phyloP scores from a whole-genome alignment of 2,329 filamentous ascomycete species.

The Rutstroemia sp. region DNA sequence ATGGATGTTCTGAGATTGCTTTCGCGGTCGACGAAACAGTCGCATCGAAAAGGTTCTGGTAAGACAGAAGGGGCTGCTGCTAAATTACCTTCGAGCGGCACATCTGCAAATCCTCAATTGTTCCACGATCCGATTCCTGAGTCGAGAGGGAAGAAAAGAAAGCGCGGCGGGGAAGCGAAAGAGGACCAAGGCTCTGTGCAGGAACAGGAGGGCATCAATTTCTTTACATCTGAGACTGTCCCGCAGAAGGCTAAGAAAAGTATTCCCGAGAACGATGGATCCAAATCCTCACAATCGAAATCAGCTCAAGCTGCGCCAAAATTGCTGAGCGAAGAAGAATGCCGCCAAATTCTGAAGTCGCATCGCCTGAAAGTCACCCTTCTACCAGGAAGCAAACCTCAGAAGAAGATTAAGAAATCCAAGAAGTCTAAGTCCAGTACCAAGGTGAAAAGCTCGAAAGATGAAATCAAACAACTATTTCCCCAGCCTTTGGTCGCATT shows the following conservation, averaged over 20 bases:
- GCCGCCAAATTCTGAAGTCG: constrained; percentile 64
- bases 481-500: constrained; percentile 78
- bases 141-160: constrained; percentile 46
- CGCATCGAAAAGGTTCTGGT: constrained; percentile 27
- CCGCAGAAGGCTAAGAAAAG: constrained; percentile 20
- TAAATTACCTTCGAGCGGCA: constrained; percentile 58
- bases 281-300: constrained; percentile 3
- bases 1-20: constrained; percentile 64
- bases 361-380: constrained; percentile 82
- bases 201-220: constrained; percentile 38
- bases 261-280: constrained; percentile 13
- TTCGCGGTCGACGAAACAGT: constrained; percentile 59
- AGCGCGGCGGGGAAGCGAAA: constrained; percentile 36
- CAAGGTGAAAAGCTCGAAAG: constrained; percentile 38
- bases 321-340: constrained; percentile 59
- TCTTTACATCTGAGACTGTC: constrained; percentile 45
- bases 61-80: constrained; percentile 29
- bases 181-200: constrained; percentile 32
- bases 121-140: constrained; percentile 48
- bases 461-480: constrained; percentile 55
- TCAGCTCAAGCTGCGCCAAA: constrained; percentile 11
- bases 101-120: constrained; percentile 59
- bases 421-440: constrained; percentile 50
- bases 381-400: constrained; percentile 45
- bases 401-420: constrained; percentile 36